phyloP scores from a whole-genome alignment of 2,329 filamentous ascomycete species.

The Coniochaeta sp. region DNA sequence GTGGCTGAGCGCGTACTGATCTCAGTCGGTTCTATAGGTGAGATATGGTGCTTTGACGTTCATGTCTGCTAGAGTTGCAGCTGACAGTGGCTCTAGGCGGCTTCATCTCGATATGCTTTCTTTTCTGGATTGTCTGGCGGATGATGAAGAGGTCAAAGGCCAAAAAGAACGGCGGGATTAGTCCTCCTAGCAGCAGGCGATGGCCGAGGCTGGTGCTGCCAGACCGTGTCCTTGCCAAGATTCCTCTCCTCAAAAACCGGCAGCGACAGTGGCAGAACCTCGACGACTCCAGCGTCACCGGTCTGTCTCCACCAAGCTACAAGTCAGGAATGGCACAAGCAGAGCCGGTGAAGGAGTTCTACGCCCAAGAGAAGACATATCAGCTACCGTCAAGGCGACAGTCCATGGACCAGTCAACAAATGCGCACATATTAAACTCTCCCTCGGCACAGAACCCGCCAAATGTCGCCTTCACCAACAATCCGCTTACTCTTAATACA shows the following conservation, averaged over 20 bases:
- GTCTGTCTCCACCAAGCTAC: constrained; percentile 12
- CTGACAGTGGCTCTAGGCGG: constrained; percentile 21
- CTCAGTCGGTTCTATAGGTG: constrained; percentile 26
- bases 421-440: not conserved
- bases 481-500: not conserved
- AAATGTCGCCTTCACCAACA: not conserved
- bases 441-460: not conserved
- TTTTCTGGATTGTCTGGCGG: constrained; percentile 37
- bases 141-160: constrained; percentile 24
- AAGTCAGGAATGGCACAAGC: constrained; percentile 5
- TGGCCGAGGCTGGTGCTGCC: constrained; percentile 7
- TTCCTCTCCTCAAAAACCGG: constrained; percentile 24
- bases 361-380: constrained; percentile 12
- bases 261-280: constrained; percentile 20
- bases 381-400: constrained; percentile 5
- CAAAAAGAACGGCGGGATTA: constrained; percentile 10
- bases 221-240: constrained; percentile 17
- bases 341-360: constrained; percentile 9
- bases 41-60: not conserved
- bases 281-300: constrained; percentile 12
- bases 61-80: not conserved
- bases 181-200: not conserved
- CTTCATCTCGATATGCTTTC: constrained; percentile 35
- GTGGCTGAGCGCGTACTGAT: constrained; percentile 22
- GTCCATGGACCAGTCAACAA: not conserved